Conservation (phyloP, 129 eudicot species). For the Scalesia atractyloides region DNA sequence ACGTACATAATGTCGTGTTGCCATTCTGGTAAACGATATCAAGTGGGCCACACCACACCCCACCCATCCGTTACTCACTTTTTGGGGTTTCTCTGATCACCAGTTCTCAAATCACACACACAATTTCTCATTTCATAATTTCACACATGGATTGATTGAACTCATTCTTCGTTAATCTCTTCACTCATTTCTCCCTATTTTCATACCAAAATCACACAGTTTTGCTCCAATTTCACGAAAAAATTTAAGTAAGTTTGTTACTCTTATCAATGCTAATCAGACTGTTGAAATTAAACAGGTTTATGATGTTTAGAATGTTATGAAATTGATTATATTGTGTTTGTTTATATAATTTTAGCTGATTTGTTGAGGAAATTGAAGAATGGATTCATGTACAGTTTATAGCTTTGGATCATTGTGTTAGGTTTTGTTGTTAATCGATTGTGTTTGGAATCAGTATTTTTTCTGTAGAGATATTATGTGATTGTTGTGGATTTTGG, state of each 20-base stretch:
- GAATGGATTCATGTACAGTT: slow-evolving; percentile 3
- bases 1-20: slow-evolving; percentile 26
- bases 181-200: slow-evolving; percentile 1
- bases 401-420: neutral
- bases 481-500: neutral
- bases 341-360: slow-evolving; percentile 15
- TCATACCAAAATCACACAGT: slow-evolving; percentile 3
- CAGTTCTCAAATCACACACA: neutral
- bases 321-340: neutral
- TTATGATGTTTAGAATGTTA: neutral
- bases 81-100: slow-evolving; percentile 28
- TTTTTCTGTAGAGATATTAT: neutral
- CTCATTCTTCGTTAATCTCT: neutral
- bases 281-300: neutral
- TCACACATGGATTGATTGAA: slow-evolving; percentile 8
- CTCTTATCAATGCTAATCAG: neutral
- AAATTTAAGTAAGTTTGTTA: slow-evolving; percentile 20
- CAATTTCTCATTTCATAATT: neutral
- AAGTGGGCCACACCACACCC: slow-evolving; percentile 31
- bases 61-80: slow-evolving; percentile 9
- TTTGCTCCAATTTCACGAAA: slow-evolving; percentile 1
- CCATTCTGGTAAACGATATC: slow-evolving; percentile 44
- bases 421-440: slow-evolving; percentile 9
- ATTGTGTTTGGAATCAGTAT: neutral
- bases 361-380: slow-evolving; percentile 12